Evolutionary conservation across 2,329 filamentous ascomycete species (phyloP).

Genomic region (Hortaea sp.): DNA sequence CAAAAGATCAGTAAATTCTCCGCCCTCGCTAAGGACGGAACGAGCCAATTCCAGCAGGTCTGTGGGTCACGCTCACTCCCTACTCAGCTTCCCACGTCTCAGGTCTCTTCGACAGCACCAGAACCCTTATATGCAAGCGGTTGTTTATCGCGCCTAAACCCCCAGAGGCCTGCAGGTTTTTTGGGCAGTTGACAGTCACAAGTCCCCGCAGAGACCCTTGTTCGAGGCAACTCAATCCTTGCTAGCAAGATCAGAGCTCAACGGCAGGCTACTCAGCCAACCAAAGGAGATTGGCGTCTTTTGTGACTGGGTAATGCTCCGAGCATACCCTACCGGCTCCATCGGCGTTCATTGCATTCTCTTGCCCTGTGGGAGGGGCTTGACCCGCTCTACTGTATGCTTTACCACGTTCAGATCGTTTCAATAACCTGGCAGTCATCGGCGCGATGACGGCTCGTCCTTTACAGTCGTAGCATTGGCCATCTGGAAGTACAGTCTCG

Average conservation of each 20-base stretch:
- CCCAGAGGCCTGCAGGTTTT: too few relatives aligned
- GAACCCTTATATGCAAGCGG: too few relatives aligned
- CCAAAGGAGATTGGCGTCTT: slow-evolving; percentile 18
- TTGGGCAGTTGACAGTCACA: slow-evolving; percentile 14
- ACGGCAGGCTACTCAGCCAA: slow-evolving; percentile 22
- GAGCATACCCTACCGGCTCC: slow-evolving; percentile 15
- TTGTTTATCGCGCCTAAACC: too few relatives aligned
- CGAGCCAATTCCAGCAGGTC: not conserved
- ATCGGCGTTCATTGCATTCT: slow-evolving; percentile 20
- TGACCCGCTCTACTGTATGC: slow-evolving; percentile 9
- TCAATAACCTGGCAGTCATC: slow-evolving; percentile 15
- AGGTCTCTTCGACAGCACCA: too few relatives aligned
- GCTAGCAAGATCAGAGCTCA: slow-evolving; percentile 17
- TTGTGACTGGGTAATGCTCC: slow-evolving; percentile 13
- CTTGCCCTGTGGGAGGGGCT: slow-evolving; percentile 22
- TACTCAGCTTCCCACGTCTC: too few relatives aligned
- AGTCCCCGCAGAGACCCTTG: slow-evolving; percentile 21
- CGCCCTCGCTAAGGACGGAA: slow-evolving; percentile 1
- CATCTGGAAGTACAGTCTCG: not conserved
- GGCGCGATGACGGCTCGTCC: slow-evolving; percentile 15
- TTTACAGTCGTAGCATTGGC: slow-evolving; percentile 1
- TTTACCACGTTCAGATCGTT: slow-evolving; percentile 15
- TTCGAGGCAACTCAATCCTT: slow-evolving; percentile 11
- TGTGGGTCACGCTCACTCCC: too few relatives aligned
- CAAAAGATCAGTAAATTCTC: not conserved